Evolutionary conservation across 2,329 filamentous ascomycete genomes (phyloP), one percentile per base, ranked within the genome.

Genomic region (Phaeoacremonium minimum): DNA sequence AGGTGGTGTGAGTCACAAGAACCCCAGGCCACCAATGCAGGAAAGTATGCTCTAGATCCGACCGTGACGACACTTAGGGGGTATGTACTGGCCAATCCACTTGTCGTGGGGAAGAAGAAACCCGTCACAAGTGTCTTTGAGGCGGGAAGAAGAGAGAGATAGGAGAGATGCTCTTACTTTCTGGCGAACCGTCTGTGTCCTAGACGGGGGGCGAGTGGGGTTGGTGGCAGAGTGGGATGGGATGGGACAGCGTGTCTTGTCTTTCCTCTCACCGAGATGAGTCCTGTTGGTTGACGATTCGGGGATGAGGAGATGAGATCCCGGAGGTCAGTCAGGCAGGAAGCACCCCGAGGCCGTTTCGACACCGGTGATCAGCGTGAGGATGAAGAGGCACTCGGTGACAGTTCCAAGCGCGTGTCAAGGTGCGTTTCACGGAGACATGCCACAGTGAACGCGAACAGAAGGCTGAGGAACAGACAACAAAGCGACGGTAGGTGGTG

Each of bases 1-100:
- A 14, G 30, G 22, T 22, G 33, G 28, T 36, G 35, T 32, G 35
- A 33, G 32, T 33, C 32, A 33, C 32, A 33, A 16, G 30, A 26
- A 26, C 22, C 22, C 9, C n/a, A 26, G 22, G 22, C 22, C 9
- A 9, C 22, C 9, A 26, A 26, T 26, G n/a, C 9, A 26, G 22
- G n/a, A 26, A 9, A 26, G 22, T n/a, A n/a, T n/a, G 9, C n/a
- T 9, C n/a, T 9, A n/a, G 22, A 9, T 26, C 22, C 9, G n/a
- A n/a, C 22, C 22, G 22, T 26, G 22, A 26, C 22, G 22, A 26
- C 22, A 26, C 9, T 26, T 9, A 26, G n/a, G 9, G 22, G n/a
- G 22, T 26, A n/a, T n/a, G 22, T 26, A n/a, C n/a, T 26, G 22
- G 22, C 22, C 22, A 26, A 26, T 26, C 22, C 22, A 26, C 22